These are phyloP conservation scores for Rhodamnia argentea DNA, from an alignment of 345 rosid species.

Conservation along the genomic window DNA sequence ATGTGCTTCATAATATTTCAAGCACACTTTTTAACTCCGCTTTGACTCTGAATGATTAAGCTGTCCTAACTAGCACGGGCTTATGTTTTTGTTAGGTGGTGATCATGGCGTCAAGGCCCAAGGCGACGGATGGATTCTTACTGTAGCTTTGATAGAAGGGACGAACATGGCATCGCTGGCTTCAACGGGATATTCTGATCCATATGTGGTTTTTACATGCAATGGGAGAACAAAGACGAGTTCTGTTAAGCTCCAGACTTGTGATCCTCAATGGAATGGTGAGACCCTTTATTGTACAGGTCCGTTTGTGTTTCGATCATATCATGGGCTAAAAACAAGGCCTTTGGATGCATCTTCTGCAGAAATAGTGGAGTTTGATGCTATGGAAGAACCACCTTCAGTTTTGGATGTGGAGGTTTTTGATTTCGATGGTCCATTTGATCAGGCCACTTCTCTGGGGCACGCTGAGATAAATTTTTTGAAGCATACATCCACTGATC, in stretches of 20 bases:
- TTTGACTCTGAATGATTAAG: background rate
- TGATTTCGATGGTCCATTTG: constrained; percentile 91
- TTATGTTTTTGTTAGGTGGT: constrained; percentile 25
- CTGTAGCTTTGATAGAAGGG: constrained; percentile 77
- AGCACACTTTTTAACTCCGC: background rate
- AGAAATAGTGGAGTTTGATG: constrained; percentile 90
- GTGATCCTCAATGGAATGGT: constrained; percentile 93
- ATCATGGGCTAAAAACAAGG: background rate
- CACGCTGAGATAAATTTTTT: constrained; percentile 80
- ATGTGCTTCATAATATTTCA: background rate
- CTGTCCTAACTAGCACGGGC: background rate
- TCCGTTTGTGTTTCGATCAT: background rate
- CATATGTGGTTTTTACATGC: constrained; percentile 77
- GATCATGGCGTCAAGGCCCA: constrained; percentile 57
- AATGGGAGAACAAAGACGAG: constrained; percentile 80
- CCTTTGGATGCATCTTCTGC: constrained; percentile 9
- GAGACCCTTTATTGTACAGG: background rate
- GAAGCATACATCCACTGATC: constrained; percentile 61
- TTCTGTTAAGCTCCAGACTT: constrained; percentile 71
- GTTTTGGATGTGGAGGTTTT: constrained; percentile 82
- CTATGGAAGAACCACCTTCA: constrained; percentile 92
- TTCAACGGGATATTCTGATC: constrained; percentile 50
- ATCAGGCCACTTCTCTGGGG: constrained; percentile 78
- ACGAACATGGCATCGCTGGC: constrained; percentile 49
- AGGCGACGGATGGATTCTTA: constrained; percentile 90